These are phyloP conservation scores for Pugionium cornutum DNA, from an alignment of 345 rosid genomes.

Conservation along the genomic window DNA sequence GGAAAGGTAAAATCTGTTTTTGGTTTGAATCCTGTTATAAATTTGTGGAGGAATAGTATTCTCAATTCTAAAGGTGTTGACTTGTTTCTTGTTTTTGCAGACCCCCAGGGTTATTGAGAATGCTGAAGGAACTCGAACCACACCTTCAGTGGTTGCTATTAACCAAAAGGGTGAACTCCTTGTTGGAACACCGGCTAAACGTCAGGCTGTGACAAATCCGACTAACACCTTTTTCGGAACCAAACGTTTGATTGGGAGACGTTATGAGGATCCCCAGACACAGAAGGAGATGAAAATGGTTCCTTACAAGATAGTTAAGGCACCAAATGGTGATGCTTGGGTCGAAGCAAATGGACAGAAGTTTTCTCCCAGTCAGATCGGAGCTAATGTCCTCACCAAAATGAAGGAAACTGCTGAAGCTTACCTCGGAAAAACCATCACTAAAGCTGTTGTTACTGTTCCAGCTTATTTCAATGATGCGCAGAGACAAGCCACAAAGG, in stretches of 20 bases:
- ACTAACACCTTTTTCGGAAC: constrained; percentile 6
- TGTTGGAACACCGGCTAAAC: constrained; percentile 55
- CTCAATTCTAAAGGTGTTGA: background rate
- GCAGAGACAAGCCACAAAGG: constrained; percentile 55
- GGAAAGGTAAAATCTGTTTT: constrained; percentile 48
- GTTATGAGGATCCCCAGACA: constrained; percentile 43
- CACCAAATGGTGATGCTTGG: constrained; percentile 59
- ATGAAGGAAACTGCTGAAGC: constrained; percentile 16
- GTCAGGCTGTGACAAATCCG: constrained; percentile 52
- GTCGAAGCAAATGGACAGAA: constrained; percentile 48
- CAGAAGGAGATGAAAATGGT: constrained; percentile 37
- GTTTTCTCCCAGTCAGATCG: constrained; percentile 53
- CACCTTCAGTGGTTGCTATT: constrained; percentile 54
- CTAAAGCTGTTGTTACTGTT: constrained; percentile 48
- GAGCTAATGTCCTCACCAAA: constrained; percentile 48
- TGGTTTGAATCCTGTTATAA: background rate
- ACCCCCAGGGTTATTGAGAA: constrained; percentile 54
- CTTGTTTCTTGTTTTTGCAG: constrained; percentile 26
- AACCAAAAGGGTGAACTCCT: constrained; percentile 46
- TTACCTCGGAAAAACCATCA: constrained; percentile 47
- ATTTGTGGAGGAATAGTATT: background rate
- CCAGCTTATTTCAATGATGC: constrained; percentile 61
- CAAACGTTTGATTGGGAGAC: constrained; percentile 49
- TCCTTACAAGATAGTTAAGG: constrained; percentile 41
- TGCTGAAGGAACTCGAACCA: constrained; percentile 50